Evolutionary conservation across 352 stramenopile species (phyloP).

Genomic region (Pythium angustatum): DNA sequence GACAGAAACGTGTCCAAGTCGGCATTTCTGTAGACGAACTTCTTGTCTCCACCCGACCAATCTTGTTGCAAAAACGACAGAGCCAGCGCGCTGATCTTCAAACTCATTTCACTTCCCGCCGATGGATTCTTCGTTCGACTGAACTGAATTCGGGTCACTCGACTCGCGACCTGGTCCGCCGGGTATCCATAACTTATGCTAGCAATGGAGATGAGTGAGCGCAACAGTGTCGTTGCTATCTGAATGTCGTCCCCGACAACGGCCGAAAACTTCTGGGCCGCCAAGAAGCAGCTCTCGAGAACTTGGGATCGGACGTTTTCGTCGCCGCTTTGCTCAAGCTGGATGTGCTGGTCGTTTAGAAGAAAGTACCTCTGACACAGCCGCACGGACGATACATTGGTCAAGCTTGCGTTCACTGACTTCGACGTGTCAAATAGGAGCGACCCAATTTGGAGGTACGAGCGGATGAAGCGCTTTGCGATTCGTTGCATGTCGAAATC

Average conservation of each 20-base stretch:
- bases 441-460: constrained; percentile 21
- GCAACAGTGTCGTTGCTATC: constrained; percentile 14
- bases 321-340: background rate
- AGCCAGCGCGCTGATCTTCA: constrained; percentile 40
- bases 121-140: constrained; percentile 6
- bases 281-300: constrained; percentile 26
- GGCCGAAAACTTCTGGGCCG: constrained; percentile 16
- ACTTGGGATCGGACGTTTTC: constrained; percentile 9
- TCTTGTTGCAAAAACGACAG: constrained; percentile 42
- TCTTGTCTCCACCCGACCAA: constrained; percentile 45
- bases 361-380: constrained; percentile 29
- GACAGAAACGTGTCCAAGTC: constrained; percentile 44
- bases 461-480: constrained; percentile 9
- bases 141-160: constrained; percentile 11
- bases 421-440: constrained; percentile 13
- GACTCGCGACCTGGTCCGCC: constrained; percentile 8
- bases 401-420: background rate
- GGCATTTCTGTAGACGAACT: constrained; percentile 40
- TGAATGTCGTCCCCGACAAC: constrained; percentile 17
- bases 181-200: constrained; percentile 16
- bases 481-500: background rate
- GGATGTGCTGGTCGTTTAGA: constrained; percentile 13
- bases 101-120: constrained; percentile 28
- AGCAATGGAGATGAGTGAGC: constrained; percentile 6
- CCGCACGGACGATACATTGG: background rate